Conservation (phyloP, 1,284 basidiomycete genomes). For the Bjerkandera adusta region DNA sequence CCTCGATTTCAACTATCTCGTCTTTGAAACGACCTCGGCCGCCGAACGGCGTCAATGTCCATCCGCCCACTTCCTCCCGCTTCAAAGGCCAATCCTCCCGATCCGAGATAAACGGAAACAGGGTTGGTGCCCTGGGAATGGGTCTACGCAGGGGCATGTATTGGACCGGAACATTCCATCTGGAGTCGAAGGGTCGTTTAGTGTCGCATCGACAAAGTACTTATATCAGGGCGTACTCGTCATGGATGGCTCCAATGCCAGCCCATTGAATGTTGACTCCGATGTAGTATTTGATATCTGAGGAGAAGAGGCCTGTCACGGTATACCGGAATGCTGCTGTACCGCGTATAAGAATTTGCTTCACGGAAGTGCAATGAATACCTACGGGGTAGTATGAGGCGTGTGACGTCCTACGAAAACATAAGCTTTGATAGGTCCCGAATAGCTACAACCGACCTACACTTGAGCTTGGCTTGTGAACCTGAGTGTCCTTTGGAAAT, state of each 20-base stretch:
- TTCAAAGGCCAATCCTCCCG: slow-evolving; percentile 11
- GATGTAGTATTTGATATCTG: slow-evolving; percentile 10
- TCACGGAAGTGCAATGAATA: background rate
- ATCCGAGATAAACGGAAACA: slow-evolving; percentile 6
- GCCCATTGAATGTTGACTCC: slow-evolving; percentile 6
- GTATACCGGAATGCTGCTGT: slow-evolving; percentile 2
- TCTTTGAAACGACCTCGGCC: slow-evolving; percentile 10
- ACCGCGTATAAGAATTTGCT: background rate
- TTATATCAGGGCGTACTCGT: slow-evolving; percentile 6
- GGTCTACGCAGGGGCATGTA: slow-evolving; percentile 7
- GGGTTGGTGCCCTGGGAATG: background rate
- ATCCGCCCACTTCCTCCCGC: slow-evolving; percentile 11
- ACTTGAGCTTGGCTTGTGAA: slow-evolving; percentile 5
- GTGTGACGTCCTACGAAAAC: slow-evolving; percentile 2
- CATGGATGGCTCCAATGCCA: slow-evolving; percentile 2
- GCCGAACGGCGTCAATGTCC: slow-evolving; percentile 13
- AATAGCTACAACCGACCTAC: too few relatives aligned
- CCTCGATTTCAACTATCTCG: slow-evolving; percentile 13
- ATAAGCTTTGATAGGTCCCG: too few relatives aligned
- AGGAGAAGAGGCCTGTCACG: slow-evolving; percentile 4
- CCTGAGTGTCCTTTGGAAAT: slow-evolving; percentile 1
- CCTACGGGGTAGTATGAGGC: slow-evolving; percentile 7
- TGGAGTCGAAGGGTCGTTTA: too few relatives aligned
- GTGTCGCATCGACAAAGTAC: too few relatives aligned
- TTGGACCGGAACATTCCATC: slow-evolving; percentile 8